A percentile compares a stretch with the other conserved stretches of the same genome.
phyloP scores from a whole-genome alignment of 2,329 filamentous ascomycete genomes.

The Aspergillus glaucus region DNA sequence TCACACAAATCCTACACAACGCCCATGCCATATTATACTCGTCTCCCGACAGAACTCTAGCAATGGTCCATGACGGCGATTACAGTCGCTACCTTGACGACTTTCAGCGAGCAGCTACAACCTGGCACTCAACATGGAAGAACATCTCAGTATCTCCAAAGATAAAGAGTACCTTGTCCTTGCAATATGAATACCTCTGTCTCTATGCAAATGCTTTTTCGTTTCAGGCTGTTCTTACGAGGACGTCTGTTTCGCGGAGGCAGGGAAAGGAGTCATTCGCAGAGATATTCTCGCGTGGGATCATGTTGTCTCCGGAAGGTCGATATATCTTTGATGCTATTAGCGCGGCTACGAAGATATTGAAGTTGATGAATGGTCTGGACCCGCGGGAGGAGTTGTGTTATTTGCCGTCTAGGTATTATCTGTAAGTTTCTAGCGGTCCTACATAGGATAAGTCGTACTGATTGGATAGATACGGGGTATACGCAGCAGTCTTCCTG shows the following conservation, averaged over 20 bases:
- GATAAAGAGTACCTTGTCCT: neutral
- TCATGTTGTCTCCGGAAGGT: constrained; percentile 12
- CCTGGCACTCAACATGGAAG: constrained; percentile 4
- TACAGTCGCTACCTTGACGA: constrained; percentile 17
- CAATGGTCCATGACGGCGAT: constrained; percentile 11
- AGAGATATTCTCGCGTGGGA: constrained; percentile 9
- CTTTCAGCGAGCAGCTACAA: constrained; percentile 4
- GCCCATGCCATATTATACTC: constrained; percentile 15
- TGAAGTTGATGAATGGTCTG: constrained; percentile 4
- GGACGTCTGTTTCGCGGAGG: neutral
- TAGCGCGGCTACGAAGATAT: constrained; percentile 8
- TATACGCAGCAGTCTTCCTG: constrained; percentile 10
- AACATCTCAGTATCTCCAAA: neutral
- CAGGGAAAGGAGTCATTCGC: neutral
- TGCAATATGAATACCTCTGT: constrained; percentile 6
- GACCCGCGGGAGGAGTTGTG: constrained; percentile 1
- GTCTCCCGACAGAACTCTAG: constrained; percentile 9
- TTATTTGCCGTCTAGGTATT: constrained; percentile 9
- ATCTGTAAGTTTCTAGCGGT: constrained; percentile 2
- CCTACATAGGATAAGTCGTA: neutral
- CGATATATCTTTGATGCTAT: constrained; percentile 12
- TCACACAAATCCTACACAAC: constrained; percentile 15
- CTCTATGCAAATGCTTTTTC: constrained; percentile 12
- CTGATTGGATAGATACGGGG: constrained; percentile 2
- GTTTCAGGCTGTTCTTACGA: constrained; percentile 10